phyloP scores from a whole-genome alignment of 1,139 yeast species.

The Sugiyamaella grinbergsii region DNA sequence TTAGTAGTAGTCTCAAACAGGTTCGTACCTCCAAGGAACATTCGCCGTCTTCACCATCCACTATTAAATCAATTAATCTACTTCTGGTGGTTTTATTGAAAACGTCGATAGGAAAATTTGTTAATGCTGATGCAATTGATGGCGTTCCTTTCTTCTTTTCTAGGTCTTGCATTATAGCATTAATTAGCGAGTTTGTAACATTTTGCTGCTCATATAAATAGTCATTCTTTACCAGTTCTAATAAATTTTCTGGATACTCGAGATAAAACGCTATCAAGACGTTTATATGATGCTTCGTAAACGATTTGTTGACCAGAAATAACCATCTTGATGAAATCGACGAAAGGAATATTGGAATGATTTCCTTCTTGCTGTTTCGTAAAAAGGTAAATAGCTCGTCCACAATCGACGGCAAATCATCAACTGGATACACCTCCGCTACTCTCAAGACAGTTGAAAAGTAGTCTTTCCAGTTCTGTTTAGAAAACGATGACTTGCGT shows the following conservation, averaged over 20 bases:
- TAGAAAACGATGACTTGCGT: background rate
- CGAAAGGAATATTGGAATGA: slow-evolving; percentile 21
- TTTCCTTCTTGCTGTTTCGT: slow-evolving; percentile 16
- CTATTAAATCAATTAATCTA: slow-evolving; percentile 18
- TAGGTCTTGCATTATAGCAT: slow-evolving; percentile 18
- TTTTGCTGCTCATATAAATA: slow-evolving; percentile 31
- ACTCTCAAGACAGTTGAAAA: slow-evolving; percentile 32
- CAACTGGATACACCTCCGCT: slow-evolving; percentile 28
- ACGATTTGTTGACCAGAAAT: slow-evolving; percentile 29
- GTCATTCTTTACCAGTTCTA: slow-evolving; percentile 27
- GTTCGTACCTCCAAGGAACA: background rate
- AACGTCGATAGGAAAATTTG: slow-evolving; percentile 27
- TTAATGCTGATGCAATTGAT: slow-evolving; percentile 15
- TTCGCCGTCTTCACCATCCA: slow-evolving; percentile 1
- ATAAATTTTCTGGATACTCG: slow-evolving; percentile 22
- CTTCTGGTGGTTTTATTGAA: slow-evolving; percentile 22
- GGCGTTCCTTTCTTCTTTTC: slow-evolving; percentile 8
- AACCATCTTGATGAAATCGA: slow-evolving; percentile 35
- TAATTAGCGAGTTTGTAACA: slow-evolving; percentile 26
- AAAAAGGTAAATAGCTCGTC: slow-evolving; percentile 26
- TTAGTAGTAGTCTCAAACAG: slow-evolving; percentile 15
- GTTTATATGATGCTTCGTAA: slow-evolving; percentile 25
- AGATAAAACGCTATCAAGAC: slow-evolving; percentile 27
- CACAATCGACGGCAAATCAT: slow-evolving; percentile 26
- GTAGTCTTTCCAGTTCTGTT: slow-evolving; percentile 21